Evolutionary conservation across 108 stramenopile genomes (phyloP).

Genomic region (Pseudonitzschia multiseries): DNA sequence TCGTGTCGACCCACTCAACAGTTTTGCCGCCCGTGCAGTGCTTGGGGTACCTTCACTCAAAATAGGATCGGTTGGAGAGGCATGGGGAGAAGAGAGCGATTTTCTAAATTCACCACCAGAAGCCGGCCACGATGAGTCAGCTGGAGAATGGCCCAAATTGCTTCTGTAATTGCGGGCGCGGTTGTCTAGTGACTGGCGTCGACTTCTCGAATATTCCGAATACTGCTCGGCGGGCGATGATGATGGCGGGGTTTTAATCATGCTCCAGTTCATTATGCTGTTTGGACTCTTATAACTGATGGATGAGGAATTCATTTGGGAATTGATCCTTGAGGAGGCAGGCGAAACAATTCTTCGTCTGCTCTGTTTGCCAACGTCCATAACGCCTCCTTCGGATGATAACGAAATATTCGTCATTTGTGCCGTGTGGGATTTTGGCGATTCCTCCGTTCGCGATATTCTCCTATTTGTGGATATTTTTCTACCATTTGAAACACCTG

Average conservation of each 20-base stretch:
- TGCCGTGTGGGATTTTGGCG: no score
- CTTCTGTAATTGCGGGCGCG: conserved; percentile 15
- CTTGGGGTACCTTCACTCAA: neutral
- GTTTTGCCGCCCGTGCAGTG: no score
- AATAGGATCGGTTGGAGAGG: neutral
- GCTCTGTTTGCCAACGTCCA: no score
- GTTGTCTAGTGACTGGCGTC: conserved; percentile 3
- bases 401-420: neutral
- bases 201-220: neutral
- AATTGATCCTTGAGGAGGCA: no score
- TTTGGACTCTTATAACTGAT: neutral
- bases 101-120: conserved; percentile 10
- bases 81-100: neutral
- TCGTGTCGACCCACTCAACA: neutral
- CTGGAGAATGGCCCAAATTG: neutral
- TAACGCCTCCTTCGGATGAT: no score
- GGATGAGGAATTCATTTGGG: neutral
- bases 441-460: no score
- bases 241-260: neutral
- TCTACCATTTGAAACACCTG: neutral
- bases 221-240: neutral
- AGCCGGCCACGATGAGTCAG: neutral
- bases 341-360: no score
- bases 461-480: neutral
- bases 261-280: neutral